Conservation (phyloP, 805 yeast species). For the Cyberlindnera bimundalis region DNA sequence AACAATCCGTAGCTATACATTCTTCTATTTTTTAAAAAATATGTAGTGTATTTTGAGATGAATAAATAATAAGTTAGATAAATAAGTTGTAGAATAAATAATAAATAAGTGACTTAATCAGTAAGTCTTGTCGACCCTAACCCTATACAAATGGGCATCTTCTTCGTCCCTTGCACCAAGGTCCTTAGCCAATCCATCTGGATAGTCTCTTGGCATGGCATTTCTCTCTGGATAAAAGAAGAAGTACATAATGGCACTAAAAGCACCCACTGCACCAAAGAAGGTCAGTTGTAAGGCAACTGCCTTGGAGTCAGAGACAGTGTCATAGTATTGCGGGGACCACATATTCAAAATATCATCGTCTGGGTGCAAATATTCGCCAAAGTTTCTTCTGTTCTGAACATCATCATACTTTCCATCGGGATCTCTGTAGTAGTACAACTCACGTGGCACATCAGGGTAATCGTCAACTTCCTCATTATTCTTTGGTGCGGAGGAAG, state of each 20-base stretch:
- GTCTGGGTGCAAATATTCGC: slow-evolving; percentile 67
- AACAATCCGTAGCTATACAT: neutral
- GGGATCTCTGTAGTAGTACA: slow-evolving; percentile 67
- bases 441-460: slow-evolving; percentile 54
- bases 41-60: too few species aligned
- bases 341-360: slow-evolving; percentile 78
- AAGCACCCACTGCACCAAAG: slow-evolving; percentile 44
- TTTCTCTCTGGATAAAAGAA: slow-evolving; percentile 62
- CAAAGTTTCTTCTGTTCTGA: slow-evolving; percentile 75
- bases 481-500: neutral
- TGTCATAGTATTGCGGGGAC: slow-evolving; percentile 76
- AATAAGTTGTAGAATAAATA: slow-evolving; percentile 7
- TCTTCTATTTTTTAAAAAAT: too few species aligned
- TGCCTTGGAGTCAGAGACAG: slow-evolving; percentile 59
- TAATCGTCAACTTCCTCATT: slow-evolving; percentile 39
- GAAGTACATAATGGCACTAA: slow-evolving; percentile 44
- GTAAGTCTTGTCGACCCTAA: slow-evolving; percentile 38
- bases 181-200: slow-evolving; percentile 72
- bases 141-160: slow-evolving; percentile 35
- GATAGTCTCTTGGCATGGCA: slow-evolving; percentile 73
- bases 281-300: slow-evolving; percentile 53
- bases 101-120: slow-evolving; percentile 4
- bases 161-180: slow-evolving; percentile 60
- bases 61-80: slow-evolving; percentile 9
- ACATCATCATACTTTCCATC: slow-evolving; percentile 72